Evolutionary conservation across 169 alveolate species (phyloP).

Genomic region (Cryptosporidium meleagridis): DNA sequence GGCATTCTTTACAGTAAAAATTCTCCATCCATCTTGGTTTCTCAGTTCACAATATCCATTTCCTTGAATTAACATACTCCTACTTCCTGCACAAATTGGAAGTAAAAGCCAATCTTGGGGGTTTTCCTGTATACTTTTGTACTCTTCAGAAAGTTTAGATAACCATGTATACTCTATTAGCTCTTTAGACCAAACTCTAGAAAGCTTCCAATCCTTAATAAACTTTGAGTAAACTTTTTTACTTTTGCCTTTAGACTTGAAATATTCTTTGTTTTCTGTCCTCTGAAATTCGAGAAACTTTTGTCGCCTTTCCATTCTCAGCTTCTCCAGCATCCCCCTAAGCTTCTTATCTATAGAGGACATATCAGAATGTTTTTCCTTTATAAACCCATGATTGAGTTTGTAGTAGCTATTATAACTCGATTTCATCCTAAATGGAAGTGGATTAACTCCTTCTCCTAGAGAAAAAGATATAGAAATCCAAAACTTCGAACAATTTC

Average conservation of each 20-base stretch:
- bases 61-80: constrained; percentile 53
- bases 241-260: background rate
- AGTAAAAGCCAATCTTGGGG: constrained; percentile 49
- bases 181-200: constrained; percentile 49
- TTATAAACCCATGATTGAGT: constrained; percentile 24
- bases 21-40: constrained; percentile 56
- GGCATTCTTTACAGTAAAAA: constrained; percentile 14
- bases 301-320: constrained; percentile 36
- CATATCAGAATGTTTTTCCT: background rate
- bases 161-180: constrained; percentile 39
- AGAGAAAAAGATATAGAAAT: background rate
- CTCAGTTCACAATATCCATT: constrained; percentile 65
- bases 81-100: constrained; percentile 41
- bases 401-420: constrained; percentile 19
- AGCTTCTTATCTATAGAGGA: constrained; percentile 36
- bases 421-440: background rate
- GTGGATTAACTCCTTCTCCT: background rate
- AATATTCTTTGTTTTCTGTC: background rate
- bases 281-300: constrained; percentile 21
- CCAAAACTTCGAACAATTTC: background rate
- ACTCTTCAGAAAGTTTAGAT: background rate
- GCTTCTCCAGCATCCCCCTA: constrained; percentile 36
- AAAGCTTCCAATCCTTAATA: constrained; percentile 41
- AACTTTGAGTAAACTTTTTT: constrained; percentile 4
- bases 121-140: background rate